Conservation (phyloP, 176 grass and related monocot genomes). For the Ensete glaucum region DNA sequence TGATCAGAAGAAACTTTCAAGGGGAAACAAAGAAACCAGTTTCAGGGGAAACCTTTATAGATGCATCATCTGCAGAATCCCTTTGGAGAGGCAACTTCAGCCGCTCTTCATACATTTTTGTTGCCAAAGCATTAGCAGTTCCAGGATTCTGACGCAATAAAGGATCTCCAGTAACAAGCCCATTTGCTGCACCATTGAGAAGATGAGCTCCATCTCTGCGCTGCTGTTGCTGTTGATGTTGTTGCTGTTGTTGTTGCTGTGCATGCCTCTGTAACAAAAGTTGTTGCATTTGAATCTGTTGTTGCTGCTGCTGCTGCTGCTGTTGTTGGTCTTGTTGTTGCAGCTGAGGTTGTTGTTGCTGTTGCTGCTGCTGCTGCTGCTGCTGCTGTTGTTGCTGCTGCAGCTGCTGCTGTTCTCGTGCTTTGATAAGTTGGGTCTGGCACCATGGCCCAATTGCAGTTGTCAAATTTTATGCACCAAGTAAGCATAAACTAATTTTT, state of each 20-base stretch:
- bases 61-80: slow-evolving; percentile 76
- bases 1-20: no score
- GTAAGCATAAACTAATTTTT: neutral
- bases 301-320: slow-evolving; percentile 59
- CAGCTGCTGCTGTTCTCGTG: slow-evolving; percentile 63
- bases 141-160: slow-evolving; percentile 50
- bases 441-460: slow-evolving; percentile 17
- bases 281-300: slow-evolving; percentile 53
- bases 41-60: slow-evolving; percentile 56
- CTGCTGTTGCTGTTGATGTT: slow-evolving; percentile 35
- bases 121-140: slow-evolving; percentile 82
- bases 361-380: slow-evolving; percentile 23
- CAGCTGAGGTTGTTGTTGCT: slow-evolving; percentile 17
- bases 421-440: slow-evolving; percentile 90
- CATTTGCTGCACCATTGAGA: slow-evolving; percentile 65
- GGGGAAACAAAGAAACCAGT: slow-evolving; percentile 7
- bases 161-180: slow-evolving; percentile 54
- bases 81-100: slow-evolving; percentile 82
- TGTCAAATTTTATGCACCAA: neutral
- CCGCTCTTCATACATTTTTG: slow-evolving; percentile 95
- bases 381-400: slow-evolving; percentile 35
- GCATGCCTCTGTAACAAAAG: slow-evolving; percentile 32
- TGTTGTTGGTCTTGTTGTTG: slow-evolving; percentile 23
- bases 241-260: slow-evolving; percentile 30
- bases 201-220: slow-evolving; percentile 61